Percentiles rank a stretch among this genome's conserved stretches.
These are phyloP conservation scores for Verbascum thapsus DNA, from an alignment of 257 asterid species.

Conservation along the genomic window DNA sequence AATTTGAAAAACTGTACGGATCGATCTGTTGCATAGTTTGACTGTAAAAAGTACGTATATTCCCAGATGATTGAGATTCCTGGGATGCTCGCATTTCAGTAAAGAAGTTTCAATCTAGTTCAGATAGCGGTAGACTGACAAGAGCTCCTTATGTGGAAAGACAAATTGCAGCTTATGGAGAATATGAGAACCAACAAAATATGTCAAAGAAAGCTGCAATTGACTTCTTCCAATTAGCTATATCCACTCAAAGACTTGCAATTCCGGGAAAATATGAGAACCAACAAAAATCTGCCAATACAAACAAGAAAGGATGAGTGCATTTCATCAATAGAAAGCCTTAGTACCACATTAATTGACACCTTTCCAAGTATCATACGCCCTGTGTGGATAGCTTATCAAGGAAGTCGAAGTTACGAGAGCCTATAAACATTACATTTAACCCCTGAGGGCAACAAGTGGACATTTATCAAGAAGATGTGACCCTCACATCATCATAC, in stretches of 20 bases:
- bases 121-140: background rate
- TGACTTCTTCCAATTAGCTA: too few relatives aligned
- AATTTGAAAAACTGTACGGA: constrained; percentile 42
- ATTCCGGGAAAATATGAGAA: constrained; percentile 7
- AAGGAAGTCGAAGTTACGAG: constrained; percentile 9
- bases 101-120: constrained; percentile 26
- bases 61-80: constrained; percentile 50
- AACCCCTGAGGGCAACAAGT: background rate
- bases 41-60: constrained; percentile 45
- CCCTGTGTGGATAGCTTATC: background rate
- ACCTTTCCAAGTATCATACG: constrained; percentile 13
- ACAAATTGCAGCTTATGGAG: background rate
- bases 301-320: constrained; percentile 20
- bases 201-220: too few relatives aligned
- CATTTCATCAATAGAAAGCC: constrained; percentile 17
- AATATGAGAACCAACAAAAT: constrained; percentile 19
- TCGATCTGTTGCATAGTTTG: constrained; percentile 52
- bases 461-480: background rate
- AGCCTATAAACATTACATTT: background rate
- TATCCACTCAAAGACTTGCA: constrained; percentile 9
- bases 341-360: background rate
- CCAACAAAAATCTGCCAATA: constrained; percentile 35
- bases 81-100: constrained; percentile 67
- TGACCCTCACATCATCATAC: too few relatives aligned
- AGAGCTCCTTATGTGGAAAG: background rate